Evolutionary conservation across 208 protist species (phyloP), one percentile per base, ranked within the genome.

Genomic region (Wallacemonas sp.): DNA sequence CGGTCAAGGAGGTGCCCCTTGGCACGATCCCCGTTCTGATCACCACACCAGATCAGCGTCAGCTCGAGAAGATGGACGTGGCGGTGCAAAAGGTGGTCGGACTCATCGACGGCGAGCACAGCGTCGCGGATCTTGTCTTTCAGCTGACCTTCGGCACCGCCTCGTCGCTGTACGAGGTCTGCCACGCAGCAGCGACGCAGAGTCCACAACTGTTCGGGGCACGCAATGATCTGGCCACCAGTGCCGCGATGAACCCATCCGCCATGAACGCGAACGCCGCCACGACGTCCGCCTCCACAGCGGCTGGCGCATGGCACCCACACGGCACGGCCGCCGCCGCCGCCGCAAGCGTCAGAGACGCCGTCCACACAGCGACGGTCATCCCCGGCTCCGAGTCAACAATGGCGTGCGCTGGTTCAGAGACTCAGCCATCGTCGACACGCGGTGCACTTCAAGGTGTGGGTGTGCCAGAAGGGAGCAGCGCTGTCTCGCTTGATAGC

Each of bases 41-140:
- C 63, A 72, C 64, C 4, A 30, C 70, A 1, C 84, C 77, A 52
- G 60, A 72, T 34, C 56, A 57, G 27, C 52, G 19, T 19, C n/a
- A n/a, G 34, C 57, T 87, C 38, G 83, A 85, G 43, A 82, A 70
- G 70, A 82, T 83, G 64, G 88, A 95, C 68, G 52, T 95, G 48
- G 72, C 76, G 16, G 73, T 95, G 19, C 72, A 80, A 21, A 67
- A 80, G 34, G 84, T 91, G 4, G 81, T 90, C 44, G 68, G 68
- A 16, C 73, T 80, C 4, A 74, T 92, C 30, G 82, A 95, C 65
- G 86, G 86, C 21, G 57, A 78, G 8, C 83, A 77, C 32, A 95
- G 81, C 6, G 86, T 95, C 34, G 77, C 75, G 0, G 80, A 84
- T 26, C 68, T 95, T 48, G 65, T 86, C 54, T 90, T 90, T 65